phyloP scores from a whole-genome alignment of 768 basidiomycete genomes.

The Russula olivacea region DNA sequence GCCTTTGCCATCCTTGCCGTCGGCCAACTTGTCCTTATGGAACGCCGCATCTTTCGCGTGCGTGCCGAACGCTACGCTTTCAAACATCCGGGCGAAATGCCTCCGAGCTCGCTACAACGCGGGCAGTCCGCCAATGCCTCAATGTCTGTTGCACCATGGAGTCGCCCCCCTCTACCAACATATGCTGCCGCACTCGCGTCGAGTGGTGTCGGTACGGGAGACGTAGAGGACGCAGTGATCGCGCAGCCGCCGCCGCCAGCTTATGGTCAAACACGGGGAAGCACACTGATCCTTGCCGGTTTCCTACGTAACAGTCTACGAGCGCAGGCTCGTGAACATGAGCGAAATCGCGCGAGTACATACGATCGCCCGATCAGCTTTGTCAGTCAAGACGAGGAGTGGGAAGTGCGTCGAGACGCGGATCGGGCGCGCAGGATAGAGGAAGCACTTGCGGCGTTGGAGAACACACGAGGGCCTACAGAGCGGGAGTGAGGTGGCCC shows the following conservation, averaged over 20 bases:
- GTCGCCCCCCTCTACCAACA: slow-evolving; percentile 61
- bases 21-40: slow-evolving; percentile 54
- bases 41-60: slow-evolving; percentile 57
- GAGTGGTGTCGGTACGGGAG: slow-evolving; percentile 64
- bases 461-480: slow-evolving; percentile 22
- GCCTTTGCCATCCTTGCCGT: slow-evolving; percentile 49
- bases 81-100: slow-evolving; percentile 52
- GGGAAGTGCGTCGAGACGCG: slow-evolving; percentile 50
- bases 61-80: slow-evolving; percentile 59
- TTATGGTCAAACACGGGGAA: slow-evolving; percentile 71
- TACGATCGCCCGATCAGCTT: slow-evolving; percentile 49
- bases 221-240: slow-evolving; percentile 66
- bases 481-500: neutral
- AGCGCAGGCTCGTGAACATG: slow-evolving; percentile 20
- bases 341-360: slow-evolving; percentile 26
- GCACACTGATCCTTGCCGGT: slow-evolving; percentile 53
- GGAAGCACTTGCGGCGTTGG: slow-evolving; percentile 45
- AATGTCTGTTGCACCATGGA: slow-evolving; percentile 53
- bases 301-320: slow-evolving; percentile 33
- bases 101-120: slow-evolving; percentile 25
- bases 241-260: slow-evolving; percentile 67
- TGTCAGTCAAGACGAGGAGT: slow-evolving; percentile 47
- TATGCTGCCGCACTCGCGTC: slow-evolving; percentile 66
- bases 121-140: neutral
- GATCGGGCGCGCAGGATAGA: slow-evolving; percentile 50